phyloP scores from a whole-genome alignment of 1,284 basidiomycete species.

The Violaceomyces palustris region DNA sequence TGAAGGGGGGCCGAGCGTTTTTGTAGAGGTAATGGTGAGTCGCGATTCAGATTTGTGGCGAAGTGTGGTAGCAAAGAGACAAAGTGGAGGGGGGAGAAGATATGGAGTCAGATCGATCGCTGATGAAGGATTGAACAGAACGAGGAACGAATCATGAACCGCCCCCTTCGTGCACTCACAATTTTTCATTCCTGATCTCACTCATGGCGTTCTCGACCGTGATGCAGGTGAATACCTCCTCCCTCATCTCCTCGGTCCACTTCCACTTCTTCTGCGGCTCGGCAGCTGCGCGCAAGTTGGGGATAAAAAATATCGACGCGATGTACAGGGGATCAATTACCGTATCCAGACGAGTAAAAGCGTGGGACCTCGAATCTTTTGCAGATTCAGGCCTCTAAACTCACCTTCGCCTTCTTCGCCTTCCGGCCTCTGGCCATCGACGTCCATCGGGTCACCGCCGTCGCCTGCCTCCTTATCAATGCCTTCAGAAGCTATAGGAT shows the following conservation, averaged over 20 bases:
- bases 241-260: slow-evolving; percentile 48
- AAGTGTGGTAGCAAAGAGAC: too few relatives aligned
- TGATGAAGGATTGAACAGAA: not conserved
- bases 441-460: slow-evolving; percentile 5
- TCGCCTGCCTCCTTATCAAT: slow-evolving; percentile 1
- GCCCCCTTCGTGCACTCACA: slow-evolving; percentile 11
- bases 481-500: not conserved
- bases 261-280: slow-evolving; percentile 42
- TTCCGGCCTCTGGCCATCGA: slow-evolving; percentile 9
- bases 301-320: not conserved
- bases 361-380: too few relatives aligned
- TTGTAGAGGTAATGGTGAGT: too few relatives aligned
- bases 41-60: too few relatives aligned
- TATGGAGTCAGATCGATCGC: slow-evolving; percentile 1
- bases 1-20: not conserved
- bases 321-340: not conserved
- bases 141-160: not conserved
- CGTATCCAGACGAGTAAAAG: not conserved
- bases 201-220: slow-evolving; percentile 49
- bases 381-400: too few relatives aligned
- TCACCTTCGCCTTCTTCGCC: not conserved
- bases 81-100: not conserved
- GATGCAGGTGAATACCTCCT: slow-evolving; percentile 42
- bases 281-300: too few relatives aligned
- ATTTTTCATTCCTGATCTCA: slow-evolving; percentile 47